Evolutionary conservation across 306 rosid genomes (phyloP).

Genomic region (Quercus wislizeni): DNA sequence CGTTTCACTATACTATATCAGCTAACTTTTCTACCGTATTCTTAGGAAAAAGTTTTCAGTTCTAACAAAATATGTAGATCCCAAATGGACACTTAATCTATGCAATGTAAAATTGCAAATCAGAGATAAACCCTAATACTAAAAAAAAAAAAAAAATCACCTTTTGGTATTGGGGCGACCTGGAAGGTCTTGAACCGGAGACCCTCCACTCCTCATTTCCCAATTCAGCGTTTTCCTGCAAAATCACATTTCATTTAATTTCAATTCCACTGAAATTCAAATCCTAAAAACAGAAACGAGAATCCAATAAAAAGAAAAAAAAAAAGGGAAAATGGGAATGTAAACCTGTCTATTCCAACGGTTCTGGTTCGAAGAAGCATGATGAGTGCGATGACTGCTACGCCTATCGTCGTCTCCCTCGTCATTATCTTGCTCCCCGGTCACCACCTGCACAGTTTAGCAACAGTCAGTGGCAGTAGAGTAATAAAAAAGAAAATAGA

Average conservation of each 20-base stretch:
- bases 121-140: not conserved
- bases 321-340: not conserved
- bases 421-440: constrained; percentile 56
- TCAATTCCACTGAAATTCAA: not conserved
- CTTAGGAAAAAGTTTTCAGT: accelerated
- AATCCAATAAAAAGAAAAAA: not conserved
- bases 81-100: too few species aligned
- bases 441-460: constrained; percentile 45
- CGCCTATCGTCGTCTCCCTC: not conserved
- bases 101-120: not conserved
- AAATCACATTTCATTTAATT: not conserved
- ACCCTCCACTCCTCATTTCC: constrained; percentile 36
- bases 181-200: constrained; percentile 42
- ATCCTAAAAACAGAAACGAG: not conserved
- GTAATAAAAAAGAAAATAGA: not conserved
- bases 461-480: not conserved
- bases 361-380: constrained; percentile 4
- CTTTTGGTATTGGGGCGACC: constrained; percentile 35
- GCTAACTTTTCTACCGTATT: not conserved
- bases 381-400: constrained; percentile 37
- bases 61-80: accelerated
- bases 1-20: not conserved
- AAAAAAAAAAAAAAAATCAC: constrained; percentile 26
- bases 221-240: constrained; percentile 39
- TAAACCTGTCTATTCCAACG: constrained; percentile 38